Percentiles rank a stretch among this genome's conserved stretches.
Evolutionary conservation across 306 rosid species (phyloP).

Genomic region (Citrullus mucosospermus): DNA sequence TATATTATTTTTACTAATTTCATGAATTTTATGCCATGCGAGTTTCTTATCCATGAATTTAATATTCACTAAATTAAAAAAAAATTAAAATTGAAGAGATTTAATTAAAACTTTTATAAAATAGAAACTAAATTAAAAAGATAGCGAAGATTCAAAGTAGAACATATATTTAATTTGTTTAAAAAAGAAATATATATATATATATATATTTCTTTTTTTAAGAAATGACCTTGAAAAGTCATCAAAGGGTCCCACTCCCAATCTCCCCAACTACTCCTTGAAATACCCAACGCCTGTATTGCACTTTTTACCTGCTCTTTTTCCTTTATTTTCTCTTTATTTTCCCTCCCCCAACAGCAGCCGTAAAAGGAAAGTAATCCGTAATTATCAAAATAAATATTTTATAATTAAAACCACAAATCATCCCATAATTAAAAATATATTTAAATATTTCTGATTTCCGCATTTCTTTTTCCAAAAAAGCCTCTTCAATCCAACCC

Average conservation of each 20-base stretch:
- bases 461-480: constrained; percentile 1
- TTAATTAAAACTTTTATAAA: too few species aligned
- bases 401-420: neutral
- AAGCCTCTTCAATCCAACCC: neutral
- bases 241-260: neutral
- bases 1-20: too few species aligned
- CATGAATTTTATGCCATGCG: too few species aligned
- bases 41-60: too few species aligned
- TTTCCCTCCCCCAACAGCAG: neutral
- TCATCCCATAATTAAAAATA: neutral
- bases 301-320: neutral
- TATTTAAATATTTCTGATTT: neutral
- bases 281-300: neutral
- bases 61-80: too few species aligned
- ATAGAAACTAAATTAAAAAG: too few species aligned
- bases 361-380: constrained; percentile 5
- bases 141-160: too few species aligned
- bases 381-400: neutral
- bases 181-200: too few species aligned
- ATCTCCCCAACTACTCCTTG: neutral
- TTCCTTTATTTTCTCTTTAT: neutral
- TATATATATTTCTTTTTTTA: too few species aligned
- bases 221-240: neutral
- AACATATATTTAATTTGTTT: too few species aligned
- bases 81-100: too few species aligned